phyloP scores from a whole-genome alignment of 495 filamentous ascomycete species.

The Zalerion maritima region DNA sequence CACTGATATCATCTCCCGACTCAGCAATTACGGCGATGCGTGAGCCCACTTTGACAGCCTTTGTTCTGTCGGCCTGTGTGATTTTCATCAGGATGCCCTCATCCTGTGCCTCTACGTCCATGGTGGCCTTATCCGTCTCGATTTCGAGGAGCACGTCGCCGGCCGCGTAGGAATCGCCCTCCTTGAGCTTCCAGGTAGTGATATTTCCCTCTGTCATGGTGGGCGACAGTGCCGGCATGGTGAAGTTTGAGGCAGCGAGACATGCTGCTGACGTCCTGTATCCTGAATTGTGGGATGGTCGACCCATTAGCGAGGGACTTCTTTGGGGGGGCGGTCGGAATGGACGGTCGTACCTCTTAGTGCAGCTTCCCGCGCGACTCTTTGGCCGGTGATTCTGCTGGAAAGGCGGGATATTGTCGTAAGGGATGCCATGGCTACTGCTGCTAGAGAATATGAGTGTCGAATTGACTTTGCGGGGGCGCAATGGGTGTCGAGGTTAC shows the following conservation, averaged over 20 bases:
- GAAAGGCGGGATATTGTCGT: constrained; percentile 35
- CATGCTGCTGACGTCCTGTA: constrained; percentile 43
- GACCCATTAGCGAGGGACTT: not conserved
- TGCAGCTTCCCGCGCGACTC: constrained; percentile 32
- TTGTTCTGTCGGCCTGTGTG: constrained; percentile 51
- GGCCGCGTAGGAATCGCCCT: constrained; percentile 59
- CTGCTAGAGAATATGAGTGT: no score
- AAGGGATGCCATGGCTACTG: constrained; percentile 40
- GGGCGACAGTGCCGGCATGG: constrained; percentile 74
- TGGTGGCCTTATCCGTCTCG: constrained; percentile 78
- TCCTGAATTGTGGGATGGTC: constrained; percentile 24
- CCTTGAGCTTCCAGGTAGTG: constrained; percentile 59
- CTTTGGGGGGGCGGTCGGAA: constrained; percentile 1
- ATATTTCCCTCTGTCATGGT: constrained; percentile 85
- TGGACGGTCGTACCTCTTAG: constrained; percentile 29
- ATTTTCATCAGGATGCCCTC: constrained; percentile 71
- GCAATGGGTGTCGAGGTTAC: no score
- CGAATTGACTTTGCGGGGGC: no score
- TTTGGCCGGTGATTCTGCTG: constrained; percentile 29
- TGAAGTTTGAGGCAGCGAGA: constrained; percentile 60
- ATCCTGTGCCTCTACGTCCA: constrained; percentile 83
- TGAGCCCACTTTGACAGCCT: constrained; percentile 53
- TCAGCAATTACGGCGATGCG: constrained; percentile 69
- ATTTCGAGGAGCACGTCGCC: constrained; percentile 76
- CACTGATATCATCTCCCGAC: constrained; percentile 53